These are phyloP conservation scores for Vitis amurensis DNA, from an alignment of 164 flowering plant species.

Conservation along the genomic window DNA sequence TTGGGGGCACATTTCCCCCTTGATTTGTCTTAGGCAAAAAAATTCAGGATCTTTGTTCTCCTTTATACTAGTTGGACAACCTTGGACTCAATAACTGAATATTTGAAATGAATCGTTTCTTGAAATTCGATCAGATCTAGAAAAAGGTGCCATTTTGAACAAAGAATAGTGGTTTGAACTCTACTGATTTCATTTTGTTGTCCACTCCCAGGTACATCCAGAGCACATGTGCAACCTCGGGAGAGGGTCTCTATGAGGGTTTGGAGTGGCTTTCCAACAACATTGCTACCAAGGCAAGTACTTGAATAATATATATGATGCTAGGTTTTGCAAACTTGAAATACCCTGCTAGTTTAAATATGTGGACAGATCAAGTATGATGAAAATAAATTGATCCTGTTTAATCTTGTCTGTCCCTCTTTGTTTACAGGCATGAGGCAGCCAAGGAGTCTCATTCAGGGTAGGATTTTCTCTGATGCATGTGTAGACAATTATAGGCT, in stretches of 20 bases:
- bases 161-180: background rate
- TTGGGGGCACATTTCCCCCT: no score
- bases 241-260: slow-evolving; percentile 75
- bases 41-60: background rate
- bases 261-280: slow-evolving; percentile 74
- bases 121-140: no score
- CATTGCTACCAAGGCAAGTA: slow-evolving; percentile 60
- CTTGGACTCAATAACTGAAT: no score
- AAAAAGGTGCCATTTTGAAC: no score
- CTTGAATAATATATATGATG: background rate
- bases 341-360: background rate
- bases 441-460: slow-evolving; percentile 5
- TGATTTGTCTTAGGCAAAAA: background rate
- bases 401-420: background rate
- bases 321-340: background rate
- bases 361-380: background rate
- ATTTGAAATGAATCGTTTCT: no score
- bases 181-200: slow-evolving; percentile 3
- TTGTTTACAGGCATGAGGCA: slow-evolving; percentile 33
- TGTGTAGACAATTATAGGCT: slow-evolving; percentile 14
- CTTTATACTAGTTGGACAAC: background rate
- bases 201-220: slow-evolving; percentile 55
- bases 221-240: slow-evolving; percentile 77
- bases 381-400: slow-evolving; percentile 1
- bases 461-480: slow-evolving; percentile 14